phyloP scores from a whole-genome alignment of 371 early-diverging fungal species.

The Zopfochytrium polystomum region DNA sequence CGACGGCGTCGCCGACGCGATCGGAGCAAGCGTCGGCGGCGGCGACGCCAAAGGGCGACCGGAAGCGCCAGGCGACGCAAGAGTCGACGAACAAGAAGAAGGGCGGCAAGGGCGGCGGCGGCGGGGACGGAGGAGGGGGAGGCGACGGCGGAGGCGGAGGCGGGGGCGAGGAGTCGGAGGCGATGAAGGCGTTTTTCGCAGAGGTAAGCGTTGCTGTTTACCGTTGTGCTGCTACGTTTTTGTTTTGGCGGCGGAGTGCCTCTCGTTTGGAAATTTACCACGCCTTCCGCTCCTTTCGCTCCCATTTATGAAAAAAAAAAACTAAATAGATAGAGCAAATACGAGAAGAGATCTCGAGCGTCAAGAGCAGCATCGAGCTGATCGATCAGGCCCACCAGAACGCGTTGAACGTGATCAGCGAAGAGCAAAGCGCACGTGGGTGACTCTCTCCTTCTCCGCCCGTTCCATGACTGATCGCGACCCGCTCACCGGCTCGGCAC shows the following conservation, averaged over 20 bases:
- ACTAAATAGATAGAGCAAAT: slow-evolving; percentile 68
- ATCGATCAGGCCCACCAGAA: slow-evolving; percentile 69
- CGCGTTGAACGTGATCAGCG: slow-evolving; percentile 66
- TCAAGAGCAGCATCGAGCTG: slow-evolving; percentile 60
- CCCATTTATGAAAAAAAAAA: too few species aligned
- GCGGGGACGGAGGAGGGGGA: not conserved
- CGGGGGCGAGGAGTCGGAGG: slow-evolving; percentile 29
- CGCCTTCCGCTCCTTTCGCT: not conserved
- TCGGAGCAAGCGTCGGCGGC: too few species aligned
- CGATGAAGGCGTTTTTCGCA: slow-evolving; percentile 29
- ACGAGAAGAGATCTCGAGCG: slow-evolving; percentile 61
- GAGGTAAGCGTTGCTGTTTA: slow-evolving; percentile 15
- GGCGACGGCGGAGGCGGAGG: slow-evolving; percentile 4
- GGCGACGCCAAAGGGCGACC: not conserved
- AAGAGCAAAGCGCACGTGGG: slow-evolving; percentile 58
- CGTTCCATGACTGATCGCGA: not conserved
- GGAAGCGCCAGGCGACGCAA: slow-evolving; percentile 5
- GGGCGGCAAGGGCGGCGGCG: slow-evolving; percentile 1
- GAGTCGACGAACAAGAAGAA: slow-evolving; percentile 14
- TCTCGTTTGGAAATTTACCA: not conserved
- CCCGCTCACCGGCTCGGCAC: too few species aligned
- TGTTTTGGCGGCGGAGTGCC: not conserved
- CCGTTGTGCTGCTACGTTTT: slow-evolving; percentile 1
- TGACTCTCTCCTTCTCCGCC: too few species aligned
- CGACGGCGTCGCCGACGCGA: too few species aligned